These are phyloP conservation scores for Termitomyces sp. DNA, from an alignment of 768 basidiomycete genomes.

Conservation along the genomic window DNA sequence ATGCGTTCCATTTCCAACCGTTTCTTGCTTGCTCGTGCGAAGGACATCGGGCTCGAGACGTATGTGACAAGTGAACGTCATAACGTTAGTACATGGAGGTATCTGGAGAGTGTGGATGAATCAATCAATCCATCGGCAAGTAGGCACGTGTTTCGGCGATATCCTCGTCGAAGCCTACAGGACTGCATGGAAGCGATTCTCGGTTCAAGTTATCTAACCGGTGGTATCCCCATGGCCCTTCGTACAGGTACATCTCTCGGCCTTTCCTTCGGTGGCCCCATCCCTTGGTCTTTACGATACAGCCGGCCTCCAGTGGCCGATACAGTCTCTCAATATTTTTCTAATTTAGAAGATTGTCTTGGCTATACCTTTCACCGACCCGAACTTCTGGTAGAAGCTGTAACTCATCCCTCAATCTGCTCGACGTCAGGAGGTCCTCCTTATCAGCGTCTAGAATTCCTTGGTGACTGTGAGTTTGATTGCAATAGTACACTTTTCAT, in stretches of 20 bases:
- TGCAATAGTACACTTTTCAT: not conserved
- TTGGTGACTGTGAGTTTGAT: slow-evolving; percentile 71
- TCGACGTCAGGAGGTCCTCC: slow-evolving; percentile 42
- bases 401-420: slow-evolving; percentile 80
- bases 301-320: slow-evolving; percentile 22
- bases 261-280: slow-evolving; percentile 64
- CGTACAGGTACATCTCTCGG: slow-evolving; percentile 58
- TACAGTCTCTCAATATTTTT: slow-evolving; percentile 41
- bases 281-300: slow-evolving; percentile 65
- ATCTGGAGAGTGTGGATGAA: slow-evolving; percentile 34
- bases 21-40: slow-evolving; percentile 61
- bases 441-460: slow-evolving; percentile 84
- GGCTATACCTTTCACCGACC: slow-evolving; percentile 66
- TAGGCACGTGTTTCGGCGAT: slow-evolving; percentile 36
- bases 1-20: slow-evolving; percentile 63
- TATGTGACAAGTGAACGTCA: slow-evolving; percentile 58
- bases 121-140: slow-evolving; percentile 14
- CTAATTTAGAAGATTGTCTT: slow-evolving; percentile 50
- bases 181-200: slow-evolving; percentile 87
- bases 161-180: slow-evolving; percentile 68
- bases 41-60: slow-evolving; percentile 53
- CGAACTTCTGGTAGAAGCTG: slow-evolving; percentile 65
- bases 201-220: slow-evolving; percentile 69
- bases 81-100: slow-evolving; percentile 54
- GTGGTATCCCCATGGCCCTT: slow-evolving; percentile 67